Evolutionary conservation across 768 basidiomycete genomes (phyloP).

Genomic region (Lactarius tabidus): DNA sequence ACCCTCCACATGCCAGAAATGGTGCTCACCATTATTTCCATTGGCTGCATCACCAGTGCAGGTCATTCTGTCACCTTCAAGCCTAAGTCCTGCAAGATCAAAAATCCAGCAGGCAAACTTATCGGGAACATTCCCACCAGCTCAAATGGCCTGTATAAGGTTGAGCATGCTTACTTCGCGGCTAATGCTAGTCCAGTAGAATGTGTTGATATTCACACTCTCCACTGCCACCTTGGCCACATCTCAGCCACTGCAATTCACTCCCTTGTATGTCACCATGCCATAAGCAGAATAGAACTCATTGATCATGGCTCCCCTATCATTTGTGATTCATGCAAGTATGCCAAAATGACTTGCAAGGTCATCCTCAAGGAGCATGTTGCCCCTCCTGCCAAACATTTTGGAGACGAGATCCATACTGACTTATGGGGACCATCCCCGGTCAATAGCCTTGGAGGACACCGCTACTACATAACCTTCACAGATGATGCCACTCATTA

Average conservation of each 20-base stretch:
- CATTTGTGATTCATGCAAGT: conserved; percentile 35
- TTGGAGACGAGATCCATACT: background rate
- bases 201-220: background rate
- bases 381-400: background rate
- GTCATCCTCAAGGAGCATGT: background rate
- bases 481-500: background rate
- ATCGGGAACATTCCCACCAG: background rate
- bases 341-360: background rate
- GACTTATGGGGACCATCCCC: conserved; percentile 7
- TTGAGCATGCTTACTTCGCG: background rate
- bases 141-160: background rate
- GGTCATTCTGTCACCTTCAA: background rate
- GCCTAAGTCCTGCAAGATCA: background rate
- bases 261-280: conserved; percentile 18
- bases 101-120: background rate
- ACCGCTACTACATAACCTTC: background rate
- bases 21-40: conserved; percentile 23
- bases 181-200: too few species aligned
- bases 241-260: conserved; percentile 27
- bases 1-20: conserved; percentile 15
- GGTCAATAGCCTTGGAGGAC: background rate
- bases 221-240: background rate
- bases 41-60: conserved; percentile 9
- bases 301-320: conserved; percentile 1
- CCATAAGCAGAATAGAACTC: background rate